Conservation (phyloP, 495 filamentous ascomycete genomes). For the Penicillium paradoxum region DNA sequence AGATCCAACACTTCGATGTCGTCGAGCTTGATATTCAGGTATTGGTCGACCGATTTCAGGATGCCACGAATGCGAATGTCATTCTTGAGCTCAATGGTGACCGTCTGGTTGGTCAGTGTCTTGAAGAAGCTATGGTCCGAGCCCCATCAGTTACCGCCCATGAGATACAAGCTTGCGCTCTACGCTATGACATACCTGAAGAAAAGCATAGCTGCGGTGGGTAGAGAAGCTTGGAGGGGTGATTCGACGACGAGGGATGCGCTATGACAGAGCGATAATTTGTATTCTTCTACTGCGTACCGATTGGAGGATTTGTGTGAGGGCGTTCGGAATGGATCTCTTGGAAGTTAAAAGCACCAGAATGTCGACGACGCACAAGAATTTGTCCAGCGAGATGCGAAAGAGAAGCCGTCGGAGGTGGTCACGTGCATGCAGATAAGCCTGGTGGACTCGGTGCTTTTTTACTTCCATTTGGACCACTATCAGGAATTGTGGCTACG, state of each 20-base stretch:
- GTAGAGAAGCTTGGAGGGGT: slow-evolving; percentile 7
- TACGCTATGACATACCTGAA: slow-evolving; percentile 34
- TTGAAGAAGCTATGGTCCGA: slow-evolving; percentile 81
- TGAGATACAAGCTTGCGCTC: background rate
- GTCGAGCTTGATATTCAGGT: slow-evolving; percentile 97
- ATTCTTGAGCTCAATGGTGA: slow-evolving; percentile 98
- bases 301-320: background rate
- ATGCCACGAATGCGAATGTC: slow-evolving; percentile 93
- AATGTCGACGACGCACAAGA: background rate
- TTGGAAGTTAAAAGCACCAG: background rate
- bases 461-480: too few relatives aligned
- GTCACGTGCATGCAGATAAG: slow-evolving; percentile 3
- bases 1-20: slow-evolving; percentile 89
- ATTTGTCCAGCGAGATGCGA: background rate
- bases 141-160: background rate
- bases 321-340: background rate
- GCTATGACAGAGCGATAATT: background rate
- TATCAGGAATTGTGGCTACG: too few relatives aligned
- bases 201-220: slow-evolving; percentile 40
- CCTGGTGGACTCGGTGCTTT: too few relatives aligned
- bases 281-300: background rate
- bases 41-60: slow-evolving; percentile 96
- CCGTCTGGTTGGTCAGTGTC: slow-evolving; percentile 93
- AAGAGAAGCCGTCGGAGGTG: background rate
- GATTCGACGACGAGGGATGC: background rate